These are phyloP conservation scores for Passalora sequoiae DNA, from an alignment of 2,329 filamentous ascomycete genomes.

Conservation along the genomic window DNA sequence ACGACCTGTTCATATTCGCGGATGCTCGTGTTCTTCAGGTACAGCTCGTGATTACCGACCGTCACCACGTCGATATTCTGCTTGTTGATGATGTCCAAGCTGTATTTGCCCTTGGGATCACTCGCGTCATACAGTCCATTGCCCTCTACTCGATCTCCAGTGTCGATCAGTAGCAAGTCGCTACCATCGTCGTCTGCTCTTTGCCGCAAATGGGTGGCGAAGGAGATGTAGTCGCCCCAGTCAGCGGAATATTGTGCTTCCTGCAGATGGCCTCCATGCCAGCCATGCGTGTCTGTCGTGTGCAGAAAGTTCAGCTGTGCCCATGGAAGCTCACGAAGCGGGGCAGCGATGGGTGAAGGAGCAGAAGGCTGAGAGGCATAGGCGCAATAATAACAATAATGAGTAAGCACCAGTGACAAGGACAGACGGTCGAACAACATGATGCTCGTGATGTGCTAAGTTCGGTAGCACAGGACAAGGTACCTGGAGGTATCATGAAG, in stretches of 20 bases:
- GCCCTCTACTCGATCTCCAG: slow-evolving; percentile 86
- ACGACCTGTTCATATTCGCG: slow-evolving; percentile 76
- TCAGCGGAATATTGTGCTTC: slow-evolving; percentile 92
- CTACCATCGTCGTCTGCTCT: slow-evolving; percentile 71
- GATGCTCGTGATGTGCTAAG: not conserved
- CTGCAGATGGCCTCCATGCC: slow-evolving; percentile 87
- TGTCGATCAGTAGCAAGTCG: slow-evolving; percentile 91
- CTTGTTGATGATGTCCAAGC: slow-evolving; percentile 78
- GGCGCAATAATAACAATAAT: too few species aligned
- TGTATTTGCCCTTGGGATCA: slow-evolving; percentile 78
- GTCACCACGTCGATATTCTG: slow-evolving; percentile 80
- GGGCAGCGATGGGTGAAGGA: slow-evolving; percentile 69
- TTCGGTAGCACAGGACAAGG: too few species aligned
- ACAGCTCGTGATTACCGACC: slow-evolving; percentile 92
- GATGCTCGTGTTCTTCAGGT: slow-evolving; percentile 70
- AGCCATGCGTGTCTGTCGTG: slow-evolving; percentile 91
- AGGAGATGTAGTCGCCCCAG: slow-evolving; percentile 97
- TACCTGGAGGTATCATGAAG: too few species aligned
- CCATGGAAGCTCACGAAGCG: slow-evolving; percentile 80
- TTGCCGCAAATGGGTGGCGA: slow-evolving; percentile 73
- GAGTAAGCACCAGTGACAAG: not conserved
- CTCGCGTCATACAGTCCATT: slow-evolving; percentile 93
- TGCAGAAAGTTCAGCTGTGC: slow-evolving; percentile 93
- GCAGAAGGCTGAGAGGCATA: slow-evolving; percentile 67
- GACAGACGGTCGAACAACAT: not conserved